A percentile compares a stretch with the other conserved stretches of the same genome.
Evolutionary conservation across 768 basidiomycete genomes (phyloP).

Genomic region (Amanita polypyramis): DNA sequence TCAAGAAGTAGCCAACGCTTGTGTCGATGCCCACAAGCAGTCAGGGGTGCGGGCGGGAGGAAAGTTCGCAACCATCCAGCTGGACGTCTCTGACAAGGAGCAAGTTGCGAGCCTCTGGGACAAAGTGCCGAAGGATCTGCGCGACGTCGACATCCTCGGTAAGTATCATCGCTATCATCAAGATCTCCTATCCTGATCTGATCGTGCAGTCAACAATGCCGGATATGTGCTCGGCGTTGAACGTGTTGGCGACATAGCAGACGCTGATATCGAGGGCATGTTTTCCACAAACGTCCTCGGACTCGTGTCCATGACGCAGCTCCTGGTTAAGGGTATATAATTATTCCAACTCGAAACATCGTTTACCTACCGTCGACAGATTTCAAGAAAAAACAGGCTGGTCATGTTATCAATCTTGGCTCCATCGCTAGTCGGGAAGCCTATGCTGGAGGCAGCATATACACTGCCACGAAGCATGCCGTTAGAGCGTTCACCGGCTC

Average conservation of each 20-base stretch:
- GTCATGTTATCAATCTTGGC: constrained; percentile 92
- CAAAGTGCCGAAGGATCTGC: constrained; percentile 60
- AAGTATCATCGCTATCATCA: constrained; percentile 12
- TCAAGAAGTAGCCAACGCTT: constrained; percentile 57
- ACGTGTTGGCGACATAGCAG: constrained; percentile 71
- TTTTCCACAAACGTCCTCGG: constrained; percentile 77
- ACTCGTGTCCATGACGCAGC: constrained; percentile 73
- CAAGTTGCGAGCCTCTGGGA: constrained; percentile 63
- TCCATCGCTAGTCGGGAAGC: constrained; percentile 85
- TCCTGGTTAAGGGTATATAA: constrained; percentile 45
- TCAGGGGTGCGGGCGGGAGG: constrained; percentile 70
- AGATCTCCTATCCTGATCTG: constrained; percentile 2
- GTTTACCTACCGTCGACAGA: constrained; percentile 28
- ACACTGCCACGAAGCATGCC: constrained; percentile 85
- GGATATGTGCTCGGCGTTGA: constrained; percentile 88
- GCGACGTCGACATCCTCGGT: constrained; percentile 80
- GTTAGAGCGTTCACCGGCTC: constrained; percentile 81
- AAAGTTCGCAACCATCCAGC: constrained; percentile 55
- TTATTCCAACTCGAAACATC: background rate
- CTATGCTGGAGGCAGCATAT: constrained; percentile 87
- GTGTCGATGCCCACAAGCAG: constrained; percentile 58
- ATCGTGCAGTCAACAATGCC: constrained; percentile 46
- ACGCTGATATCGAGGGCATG: constrained; percentile 76
- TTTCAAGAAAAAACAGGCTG: constrained; percentile 66
- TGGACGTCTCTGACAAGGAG: constrained; percentile 73